phyloP scores from a whole-genome alignment of 1,284 basidiomycete species.

The Cutaneotrichosporon cavernicola region DNA sequence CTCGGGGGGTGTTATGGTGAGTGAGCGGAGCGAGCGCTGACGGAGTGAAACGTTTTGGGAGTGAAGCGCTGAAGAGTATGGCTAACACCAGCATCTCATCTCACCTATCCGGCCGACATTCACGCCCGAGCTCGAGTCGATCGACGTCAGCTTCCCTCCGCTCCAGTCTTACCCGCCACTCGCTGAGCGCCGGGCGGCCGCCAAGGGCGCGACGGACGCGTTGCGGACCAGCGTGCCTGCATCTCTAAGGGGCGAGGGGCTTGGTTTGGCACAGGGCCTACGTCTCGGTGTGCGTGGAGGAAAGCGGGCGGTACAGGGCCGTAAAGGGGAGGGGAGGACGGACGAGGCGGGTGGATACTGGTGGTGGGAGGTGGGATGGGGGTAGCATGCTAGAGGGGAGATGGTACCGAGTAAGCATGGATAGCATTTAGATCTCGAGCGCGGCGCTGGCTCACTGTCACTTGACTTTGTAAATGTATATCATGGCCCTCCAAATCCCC shows the following conservation, averaged over 20 bases:
- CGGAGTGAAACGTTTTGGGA: constrained; percentile 31
- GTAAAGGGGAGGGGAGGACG: constrained; percentile 48
- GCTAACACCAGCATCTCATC: constrained; percentile 44
- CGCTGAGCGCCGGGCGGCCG: constrained; percentile 26
- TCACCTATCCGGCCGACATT: constrained; percentile 52
- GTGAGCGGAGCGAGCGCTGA: too few species aligned
- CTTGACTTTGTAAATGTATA: too few species aligned
- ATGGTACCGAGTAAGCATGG: too few species aligned
- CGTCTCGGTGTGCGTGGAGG: constrained; percentile 44
- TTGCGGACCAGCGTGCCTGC: background rate
- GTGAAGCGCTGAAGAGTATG: constrained; percentile 16
- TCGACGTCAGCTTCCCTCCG: constrained; percentile 45
- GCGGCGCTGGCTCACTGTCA: too few species aligned
- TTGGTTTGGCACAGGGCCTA: constrained; percentile 26
- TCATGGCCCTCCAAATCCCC: too few species aligned
- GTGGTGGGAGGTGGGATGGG: constrained; percentile 55
- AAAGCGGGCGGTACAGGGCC: constrained; percentile 40
- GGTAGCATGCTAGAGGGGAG: constrained; percentile 6
- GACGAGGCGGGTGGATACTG: constrained; percentile 52
- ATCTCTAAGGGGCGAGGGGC: constrained; percentile 5
- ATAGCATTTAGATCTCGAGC: too few species aligned
- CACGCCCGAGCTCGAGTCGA: constrained; percentile 49
- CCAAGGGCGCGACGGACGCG: constrained; percentile 1
- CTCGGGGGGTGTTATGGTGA: constrained; percentile 37
- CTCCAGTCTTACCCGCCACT: constrained; percentile 36